Base-by-base conservation (phyloP, 140 eudicot species). In the Anethum foeniculum region DNA sequence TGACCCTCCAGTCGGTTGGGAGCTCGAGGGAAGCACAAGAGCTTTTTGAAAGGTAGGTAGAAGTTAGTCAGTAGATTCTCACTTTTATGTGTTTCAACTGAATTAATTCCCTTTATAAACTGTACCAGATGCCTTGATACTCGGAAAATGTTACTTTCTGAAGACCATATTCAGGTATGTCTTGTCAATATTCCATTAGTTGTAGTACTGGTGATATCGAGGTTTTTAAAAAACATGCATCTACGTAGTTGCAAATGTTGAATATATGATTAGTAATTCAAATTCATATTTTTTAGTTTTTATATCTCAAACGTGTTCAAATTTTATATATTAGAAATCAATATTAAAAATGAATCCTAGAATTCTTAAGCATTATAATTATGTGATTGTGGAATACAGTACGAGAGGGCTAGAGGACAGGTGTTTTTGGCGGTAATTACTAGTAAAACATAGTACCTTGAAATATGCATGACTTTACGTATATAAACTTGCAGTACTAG, bases 141-240 rank as follows among this genome's bases (percentile, higher is more conserved):
- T 58, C 83, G 97, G 43, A 95, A 81, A 82, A 80, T 67, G 56
- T 85, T 95, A 85, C 97, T 92, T 75, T 89, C 89, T 18, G 81
- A 87, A 77, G 87, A 85, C 84, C 94, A 95, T 86, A 88, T 92
- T 86, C 97, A 95, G 99, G 99, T 90, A 48, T 36, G 75, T 4
- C 16, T 78, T 82, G 77, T 14, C 54, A 62, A 32, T 79, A 16
- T 34, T 23, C 41, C 36, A 11, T 46, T 41, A 58, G 34, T 16
- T 27, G 28, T 6, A 1, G 62, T 46, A 48, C 52, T 19, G 49
- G 71, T 41, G 19, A 41, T 60, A n/a, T 60, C 16, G 8, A 5
- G 77, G 43, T 72, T 41, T 49, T 76, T 28, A 19, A 2, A 43
- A 6, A 28, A 43, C 21, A 47, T 47, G 27, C 43, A 30, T 28